Evolutionary conservation across 306 rosid genomes (phyloP).

Genomic region (Cucurbita pepo): DNA sequence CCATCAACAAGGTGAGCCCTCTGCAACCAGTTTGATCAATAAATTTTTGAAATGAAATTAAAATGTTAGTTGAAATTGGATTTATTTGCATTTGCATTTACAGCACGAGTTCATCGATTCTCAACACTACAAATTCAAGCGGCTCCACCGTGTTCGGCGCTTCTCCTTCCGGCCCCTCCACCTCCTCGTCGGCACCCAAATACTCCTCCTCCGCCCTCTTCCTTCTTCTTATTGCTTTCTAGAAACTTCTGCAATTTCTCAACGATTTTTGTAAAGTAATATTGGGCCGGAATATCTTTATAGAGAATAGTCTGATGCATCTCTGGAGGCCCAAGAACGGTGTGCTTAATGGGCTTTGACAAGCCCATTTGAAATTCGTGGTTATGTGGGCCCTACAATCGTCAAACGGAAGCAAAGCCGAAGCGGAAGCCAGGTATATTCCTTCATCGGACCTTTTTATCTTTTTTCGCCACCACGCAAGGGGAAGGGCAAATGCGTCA

Average conservation of each 20-base stretch:
- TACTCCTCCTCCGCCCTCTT: neutral
- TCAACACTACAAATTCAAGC: constrained; percentile 5
- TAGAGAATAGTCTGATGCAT: no score
- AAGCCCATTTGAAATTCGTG: neutral
- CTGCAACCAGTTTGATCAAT: neutral
- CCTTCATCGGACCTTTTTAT: neutral
- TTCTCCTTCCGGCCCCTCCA: neutral
- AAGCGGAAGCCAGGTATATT: neutral
- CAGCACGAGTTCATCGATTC: constrained; percentile 6
- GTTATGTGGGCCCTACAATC: neutral
- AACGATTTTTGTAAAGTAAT: no score
- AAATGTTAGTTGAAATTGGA: neutral
- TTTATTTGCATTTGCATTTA: neutral
- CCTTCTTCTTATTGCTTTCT: neutral
- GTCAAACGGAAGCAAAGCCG: neutral
- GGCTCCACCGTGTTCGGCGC: constrained; percentile 11
- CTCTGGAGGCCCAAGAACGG: no score
- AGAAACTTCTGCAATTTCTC: neutral
- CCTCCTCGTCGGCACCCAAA: neutral
- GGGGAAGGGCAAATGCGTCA: neutral
- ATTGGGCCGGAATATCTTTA: no score
- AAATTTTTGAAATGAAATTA: neutral
- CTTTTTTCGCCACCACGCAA: neutral
- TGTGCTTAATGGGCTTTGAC: no score
- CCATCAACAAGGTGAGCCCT: constrained; percentile 5